Conservation (phyloP, 768 basidiomycete genomes). For the Mycena haematopus region DNA sequence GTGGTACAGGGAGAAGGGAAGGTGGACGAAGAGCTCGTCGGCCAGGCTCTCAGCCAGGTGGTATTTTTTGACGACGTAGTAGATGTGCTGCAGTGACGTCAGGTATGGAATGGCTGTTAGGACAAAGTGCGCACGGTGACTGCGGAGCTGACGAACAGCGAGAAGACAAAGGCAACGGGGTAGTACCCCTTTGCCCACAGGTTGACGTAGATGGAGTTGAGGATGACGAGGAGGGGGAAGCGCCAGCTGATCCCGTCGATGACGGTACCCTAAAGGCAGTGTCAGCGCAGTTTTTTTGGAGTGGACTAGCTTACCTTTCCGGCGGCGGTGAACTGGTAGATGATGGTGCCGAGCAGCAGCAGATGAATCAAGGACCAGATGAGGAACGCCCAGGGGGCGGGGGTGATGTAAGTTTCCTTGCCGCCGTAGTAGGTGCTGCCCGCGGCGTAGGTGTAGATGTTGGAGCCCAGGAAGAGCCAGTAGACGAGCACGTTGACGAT, state of each 20-base stretch:
- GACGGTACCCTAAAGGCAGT: slow-evolving; percentile 55
- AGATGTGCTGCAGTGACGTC: slow-evolving; percentile 72
- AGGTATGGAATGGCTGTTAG: background rate
- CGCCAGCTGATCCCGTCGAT: slow-evolving; percentile 92
- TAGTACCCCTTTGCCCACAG: slow-evolving; percentile 84
- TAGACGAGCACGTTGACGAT: slow-evolving; percentile 85
- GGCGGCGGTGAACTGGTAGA: slow-evolving; percentile 84
- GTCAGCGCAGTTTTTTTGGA: too few relatives aligned
- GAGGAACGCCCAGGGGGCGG: slow-evolving; percentile 92
- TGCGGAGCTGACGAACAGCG: slow-evolving; percentile 84
- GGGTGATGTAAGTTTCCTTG: slow-evolving; percentile 92
- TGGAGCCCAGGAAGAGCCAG: slow-evolving; percentile 87
- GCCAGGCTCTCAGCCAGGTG: slow-evolving; percentile 65
- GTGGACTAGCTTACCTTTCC: too few relatives aligned
- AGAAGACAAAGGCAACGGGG: slow-evolving; percentile 82
- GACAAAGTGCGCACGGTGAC: slow-evolving; percentile 47
- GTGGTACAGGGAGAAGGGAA: slow-evolving; percentile 96
- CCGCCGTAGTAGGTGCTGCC: slow-evolving; percentile 65
- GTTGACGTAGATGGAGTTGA: slow-evolving; percentile 91
- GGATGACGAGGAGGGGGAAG: slow-evolving; percentile 84
- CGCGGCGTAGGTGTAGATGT: slow-evolving; percentile 83
- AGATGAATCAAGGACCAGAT: slow-evolving; percentile 89
- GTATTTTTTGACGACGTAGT: slow-evolving; percentile 92
- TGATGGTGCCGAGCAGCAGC: slow-evolving; percentile 86
- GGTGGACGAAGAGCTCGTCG: slow-evolving; percentile 91